Evolutionary conservation across 371 early-diverging fungal species (phyloP).

Genomic region (Zopfochytrium polystomum): DNA sequence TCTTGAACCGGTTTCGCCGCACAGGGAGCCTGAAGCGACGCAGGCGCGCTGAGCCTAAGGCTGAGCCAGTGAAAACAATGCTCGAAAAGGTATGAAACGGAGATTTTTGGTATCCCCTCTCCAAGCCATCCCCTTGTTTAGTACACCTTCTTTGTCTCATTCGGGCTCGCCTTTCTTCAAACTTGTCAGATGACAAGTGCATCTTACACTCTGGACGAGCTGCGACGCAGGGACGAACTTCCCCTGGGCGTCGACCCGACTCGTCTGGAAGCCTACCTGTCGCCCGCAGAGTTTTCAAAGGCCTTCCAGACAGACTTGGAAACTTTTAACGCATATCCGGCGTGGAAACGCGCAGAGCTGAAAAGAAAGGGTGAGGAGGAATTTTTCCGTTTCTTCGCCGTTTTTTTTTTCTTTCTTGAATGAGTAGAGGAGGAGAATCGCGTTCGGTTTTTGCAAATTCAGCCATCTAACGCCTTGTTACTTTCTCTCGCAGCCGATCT

Average conservation of each 20-base stretch:
- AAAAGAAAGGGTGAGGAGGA: conserved; percentile 43
- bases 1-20: too few species aligned
- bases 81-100: conserved; percentile 22
- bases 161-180: too few species aligned
- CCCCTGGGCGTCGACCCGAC: conserved; percentile 41
- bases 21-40: too few species aligned
- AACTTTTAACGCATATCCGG: conserved; percentile 26
- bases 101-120: background rate
- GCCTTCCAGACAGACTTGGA: conserved; percentile 29
- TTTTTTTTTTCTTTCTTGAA: too few species aligned
- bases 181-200: too few species aligned
- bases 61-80: conserved; percentile 11
- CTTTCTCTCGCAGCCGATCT: too few species aligned
- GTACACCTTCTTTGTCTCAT: too few species aligned
- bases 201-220: conserved; percentile 32
- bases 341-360: conserved; percentile 38
- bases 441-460: too few species aligned
- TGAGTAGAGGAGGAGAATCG: too few species aligned
- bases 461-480: too few species aligned
- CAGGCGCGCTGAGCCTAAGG: conserved; percentile 1
- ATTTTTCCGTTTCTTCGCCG: too few species aligned
- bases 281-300: conserved; percentile 29
- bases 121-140: background rate
- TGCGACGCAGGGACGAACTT: conserved; percentile 28
- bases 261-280: conserved; percentile 34